Conservation (phyloP, 2,329 filamentous ascomycete species). For the Cladobotryum mycophilum region DNA sequence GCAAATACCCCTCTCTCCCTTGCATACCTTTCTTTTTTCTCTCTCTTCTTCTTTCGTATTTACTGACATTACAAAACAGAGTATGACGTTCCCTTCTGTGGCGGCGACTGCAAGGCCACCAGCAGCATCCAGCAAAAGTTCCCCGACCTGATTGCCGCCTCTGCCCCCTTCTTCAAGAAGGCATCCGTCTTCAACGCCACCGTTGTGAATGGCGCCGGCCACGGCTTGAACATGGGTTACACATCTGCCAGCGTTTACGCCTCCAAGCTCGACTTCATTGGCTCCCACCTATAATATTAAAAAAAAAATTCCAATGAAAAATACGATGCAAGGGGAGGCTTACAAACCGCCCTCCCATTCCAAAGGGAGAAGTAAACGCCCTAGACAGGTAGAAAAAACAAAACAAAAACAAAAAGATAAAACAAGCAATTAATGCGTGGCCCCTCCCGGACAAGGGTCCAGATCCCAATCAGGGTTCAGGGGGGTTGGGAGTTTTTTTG, state of each 20-base stretch:
- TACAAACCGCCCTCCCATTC: background rate
- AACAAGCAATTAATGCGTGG: background rate
- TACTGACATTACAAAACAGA: conserved; percentile 22
- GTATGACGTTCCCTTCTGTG: conserved; percentile 52
- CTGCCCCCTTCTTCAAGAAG: conserved; percentile 35
- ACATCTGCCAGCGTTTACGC: conserved; percentile 27
- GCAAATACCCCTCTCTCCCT: background rate
- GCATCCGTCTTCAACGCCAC: conserved; percentile 45
- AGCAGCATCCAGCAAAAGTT: conserved; percentile 30
- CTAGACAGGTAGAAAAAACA: no score
- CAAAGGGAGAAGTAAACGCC: no score
- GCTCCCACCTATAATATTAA: background rate
- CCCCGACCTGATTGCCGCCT: conserved; percentile 37
- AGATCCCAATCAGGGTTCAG: background rate
- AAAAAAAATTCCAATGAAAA: no score
- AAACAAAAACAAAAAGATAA: no score
- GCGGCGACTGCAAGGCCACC: conserved; percentile 50
- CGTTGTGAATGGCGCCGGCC: conserved; percentile 46
- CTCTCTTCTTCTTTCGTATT: no score
- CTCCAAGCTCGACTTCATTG: conserved; percentile 33
- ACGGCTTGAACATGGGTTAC: conserved; percentile 45
- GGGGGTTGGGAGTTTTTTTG: no score
- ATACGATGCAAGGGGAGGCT: background rate
- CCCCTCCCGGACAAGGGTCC: background rate
- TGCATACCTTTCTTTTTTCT: background rate